A percentile compares a stretch with the other conserved stretches of the same genome.
Evolutionary conservation across 2,329 filamentous ascomycete species (phyloP).

Genomic region (Diaporthe citrichinensis): DNA sequence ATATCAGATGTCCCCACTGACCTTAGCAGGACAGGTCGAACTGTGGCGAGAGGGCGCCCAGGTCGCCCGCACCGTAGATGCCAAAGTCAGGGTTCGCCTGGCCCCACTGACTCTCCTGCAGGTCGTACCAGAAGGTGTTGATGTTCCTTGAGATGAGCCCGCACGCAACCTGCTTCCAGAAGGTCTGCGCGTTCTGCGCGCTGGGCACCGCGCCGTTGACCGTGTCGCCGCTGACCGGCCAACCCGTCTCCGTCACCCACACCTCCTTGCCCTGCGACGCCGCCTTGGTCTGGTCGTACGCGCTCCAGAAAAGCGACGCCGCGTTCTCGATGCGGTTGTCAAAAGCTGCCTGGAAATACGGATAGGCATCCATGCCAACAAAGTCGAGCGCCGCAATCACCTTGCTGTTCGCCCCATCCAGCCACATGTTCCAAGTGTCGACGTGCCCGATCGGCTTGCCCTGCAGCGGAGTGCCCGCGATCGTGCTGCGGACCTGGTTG

Average conservation of each 20-base stretch:
- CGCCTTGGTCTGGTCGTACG: slow-evolving; percentile 62
- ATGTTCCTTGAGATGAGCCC: slow-evolving; percentile 68
- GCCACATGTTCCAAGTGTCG: slow-evolving; percentile 88
- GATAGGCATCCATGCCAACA: slow-evolving; percentile 88
- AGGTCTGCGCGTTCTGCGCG: slow-evolving; percentile 78
- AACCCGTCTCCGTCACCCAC: slow-evolving; percentile 92
- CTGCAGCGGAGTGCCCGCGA: slow-evolving; percentile 53
- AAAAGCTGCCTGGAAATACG: slow-evolving; percentile 82
- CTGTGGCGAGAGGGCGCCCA: slow-evolving; percentile 11
- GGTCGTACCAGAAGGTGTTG: slow-evolving; percentile 82
- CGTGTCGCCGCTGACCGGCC: slow-evolving; percentile 80
- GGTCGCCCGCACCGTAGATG: slow-evolving; percentile 22
- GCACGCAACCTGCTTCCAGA: slow-evolving; percentile 86
- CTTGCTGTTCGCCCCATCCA: slow-evolving; percentile 78
- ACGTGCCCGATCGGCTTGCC: slow-evolving; percentile 79
- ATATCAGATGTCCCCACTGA: neutral
- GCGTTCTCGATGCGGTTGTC: slow-evolving; percentile 76
- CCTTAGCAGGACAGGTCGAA: slow-evolving; percentile 25
- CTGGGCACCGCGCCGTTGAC: slow-evolving; percentile 75
- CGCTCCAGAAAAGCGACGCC: slow-evolving; percentile 77
- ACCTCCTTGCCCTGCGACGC: slow-evolving; percentile 63
- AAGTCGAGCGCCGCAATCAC: slow-evolving; percentile 81
- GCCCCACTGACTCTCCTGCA: slow-evolving; percentile 36
- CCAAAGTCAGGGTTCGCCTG: slow-evolving; percentile 27
- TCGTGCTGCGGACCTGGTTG: slow-evolving; percentile 74